Percentiles rank a stretch among this genome's conserved stretches.
These are phyloP conservation scores for Apophysomyces ossiformis DNA, from an alignment of 371 early-diverging fungal species.

Conservation along the genomic window DNA sequence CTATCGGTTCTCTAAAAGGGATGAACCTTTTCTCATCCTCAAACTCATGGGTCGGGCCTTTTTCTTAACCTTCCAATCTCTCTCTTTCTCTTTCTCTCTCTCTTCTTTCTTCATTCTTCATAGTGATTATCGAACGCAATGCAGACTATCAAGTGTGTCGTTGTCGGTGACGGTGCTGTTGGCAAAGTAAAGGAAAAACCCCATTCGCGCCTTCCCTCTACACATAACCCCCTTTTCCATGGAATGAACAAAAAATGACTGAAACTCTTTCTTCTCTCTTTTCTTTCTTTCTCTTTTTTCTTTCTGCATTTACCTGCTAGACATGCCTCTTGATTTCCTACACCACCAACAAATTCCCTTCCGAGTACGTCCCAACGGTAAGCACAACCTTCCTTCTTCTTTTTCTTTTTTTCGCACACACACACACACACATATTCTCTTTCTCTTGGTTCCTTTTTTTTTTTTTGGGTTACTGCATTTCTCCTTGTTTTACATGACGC, in stretches of 20 bases:
- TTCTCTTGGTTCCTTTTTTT: neutral
- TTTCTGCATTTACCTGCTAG: conserved; percentile 39
- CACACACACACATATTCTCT: neutral
- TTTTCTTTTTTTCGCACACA: neutral
- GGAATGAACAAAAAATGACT: too few species aligned
- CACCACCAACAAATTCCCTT: conserved; percentile 98
- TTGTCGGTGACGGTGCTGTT: conserved; percentile 99
- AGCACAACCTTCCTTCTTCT: conserved; percentile 24
- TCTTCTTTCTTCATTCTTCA: conserved; percentile 3
- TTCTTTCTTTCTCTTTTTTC: neutral
- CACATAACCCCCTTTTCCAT: neutral
- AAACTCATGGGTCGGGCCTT: too few species aligned
- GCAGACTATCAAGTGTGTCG: conserved; percentile 93
- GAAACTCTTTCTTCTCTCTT: neutral
- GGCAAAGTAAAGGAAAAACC: conserved; percentile 75
- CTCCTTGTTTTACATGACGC: too few species aligned
- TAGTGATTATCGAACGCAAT: conserved; percentile 34
- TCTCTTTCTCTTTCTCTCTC: neutral
- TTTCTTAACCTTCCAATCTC: too few species aligned
- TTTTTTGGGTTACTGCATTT: neutral
- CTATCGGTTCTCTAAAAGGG: neutral
- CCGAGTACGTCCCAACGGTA: conserved; percentile 98
- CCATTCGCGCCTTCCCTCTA: neutral
- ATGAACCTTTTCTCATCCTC: neutral
- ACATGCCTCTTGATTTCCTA: conserved; percentile 98